Evolutionary conservation across 2,329 filamentous ascomycete genomes (phyloP), one percentile per base, ranked within the genome.

Genomic region (Hypoxylon sp.): DNA sequence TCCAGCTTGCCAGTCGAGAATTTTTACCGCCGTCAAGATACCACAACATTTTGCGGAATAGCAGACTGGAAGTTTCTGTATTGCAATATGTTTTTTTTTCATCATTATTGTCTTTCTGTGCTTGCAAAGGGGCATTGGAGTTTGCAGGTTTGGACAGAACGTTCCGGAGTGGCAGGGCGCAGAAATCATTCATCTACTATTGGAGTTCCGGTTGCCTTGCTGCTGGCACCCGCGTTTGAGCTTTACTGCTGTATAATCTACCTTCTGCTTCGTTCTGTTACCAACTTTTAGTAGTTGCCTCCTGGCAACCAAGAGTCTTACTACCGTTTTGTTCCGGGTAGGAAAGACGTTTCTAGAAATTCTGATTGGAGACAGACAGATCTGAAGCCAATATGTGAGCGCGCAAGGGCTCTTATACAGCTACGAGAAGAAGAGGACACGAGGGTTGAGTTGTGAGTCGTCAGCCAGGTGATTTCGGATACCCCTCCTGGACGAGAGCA

Each of bases 381-480:
- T 50, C 44, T 20, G 33, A 18, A 33, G 54, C 40, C 40, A 51
- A 57, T 14, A 36, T 44, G 20, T 28, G 59, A 61, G 66, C 57
- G 55, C 59, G 59, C 66, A 66, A 63, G 53, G 67, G 42, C 64
- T 65, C 58, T 50, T 49, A 20, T 28, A 36, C 36, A 45, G 54
- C 42, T 44, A 51, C 18, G 60, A 59, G 46, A 49, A 64, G 51
- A 44, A 57, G 38, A 32, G 50, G 30, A 54, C n/a, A 18, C 38
- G 30, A 55, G 53, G 44, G 49, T 54, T 38, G 61, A 55, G 44
- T 59, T 50, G 51, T 59, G 51, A 56, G 53, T 59, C 28, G 69
- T 68, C 61, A 64, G 65, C 68, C 69, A 72, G 71, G 71, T 72
- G 65, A 72, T 73, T 70, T 64, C 64, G 72, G 70, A 74, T 73